These are phyloP conservation scores for Flaveria floridana DNA, from an alignment of 140 eudicot species.

Conservation along the genomic window DNA sequence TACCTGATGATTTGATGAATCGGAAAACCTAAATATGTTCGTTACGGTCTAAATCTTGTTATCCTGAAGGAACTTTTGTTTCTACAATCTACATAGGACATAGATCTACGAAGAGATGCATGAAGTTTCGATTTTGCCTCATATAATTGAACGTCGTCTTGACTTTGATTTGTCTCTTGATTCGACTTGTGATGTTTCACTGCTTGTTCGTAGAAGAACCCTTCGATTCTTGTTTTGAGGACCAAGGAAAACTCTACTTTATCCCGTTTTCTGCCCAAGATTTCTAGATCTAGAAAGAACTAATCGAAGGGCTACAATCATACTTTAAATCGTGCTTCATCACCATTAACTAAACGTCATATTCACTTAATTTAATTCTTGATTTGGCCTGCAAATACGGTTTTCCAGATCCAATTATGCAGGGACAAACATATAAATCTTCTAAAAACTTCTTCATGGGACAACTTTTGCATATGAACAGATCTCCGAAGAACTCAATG, in stretches of 20 bases:
- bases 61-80: slow-evolving; percentile 17
- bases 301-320: not conserved
- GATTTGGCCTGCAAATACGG: slow-evolving; percentile 2
- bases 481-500: slow-evolving; percentile 15
- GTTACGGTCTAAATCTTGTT: slow-evolving; percentile 20
- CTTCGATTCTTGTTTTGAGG: slow-evolving; percentile 19
- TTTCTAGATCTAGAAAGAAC: slow-evolving; percentile 27
- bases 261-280: slow-evolving; percentile 8
- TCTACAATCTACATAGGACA: not conserved
- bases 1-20: slow-evolving; percentile 19
- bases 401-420: slow-evolving; percentile 16
- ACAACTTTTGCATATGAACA: not conserved
- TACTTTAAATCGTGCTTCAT: not conserved
- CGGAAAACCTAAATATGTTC: slow-evolving; percentile 12
- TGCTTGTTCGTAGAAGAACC: slow-evolving; percentile 15
- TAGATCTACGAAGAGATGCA: slow-evolving; percentile 14
- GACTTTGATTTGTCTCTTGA: not conserved
- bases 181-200: slow-evolving; percentile 22
- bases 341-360: not conserved
- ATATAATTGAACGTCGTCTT: slow-evolving; percentile 17
- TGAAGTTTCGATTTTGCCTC: slow-evolving; percentile 3
- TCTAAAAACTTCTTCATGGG: slow-evolving; percentile 5
- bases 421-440: slow-evolving; percentile 4
- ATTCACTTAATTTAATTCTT: not conserved
- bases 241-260: not conserved